A percentile compares a stretch with the other conserved stretches of the same genome.
phyloP scores from a whole-genome alignment of 2,329 filamentous ascomycete genomes.

The Bipolaris sorokiniana region DNA sequence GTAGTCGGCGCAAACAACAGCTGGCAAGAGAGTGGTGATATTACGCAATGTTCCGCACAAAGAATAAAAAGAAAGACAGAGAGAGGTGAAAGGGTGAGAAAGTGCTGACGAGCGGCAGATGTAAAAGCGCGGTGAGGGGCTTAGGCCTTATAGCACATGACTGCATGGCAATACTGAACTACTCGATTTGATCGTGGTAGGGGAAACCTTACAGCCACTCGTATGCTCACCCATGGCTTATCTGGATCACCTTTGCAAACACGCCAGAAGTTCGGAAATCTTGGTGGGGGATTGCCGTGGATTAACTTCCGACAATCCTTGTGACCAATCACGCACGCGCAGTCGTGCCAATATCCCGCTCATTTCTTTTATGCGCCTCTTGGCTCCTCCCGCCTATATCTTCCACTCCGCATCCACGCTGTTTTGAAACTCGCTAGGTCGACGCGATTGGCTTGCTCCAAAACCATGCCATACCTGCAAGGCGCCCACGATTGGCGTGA shows the following conservation, averaged over 20 bases:
- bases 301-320: not conserved
- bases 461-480: not conserved
- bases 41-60: not conserved
- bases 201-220: constrained; percentile 3
- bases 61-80: not conserved
- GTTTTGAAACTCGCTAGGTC: constrained; percentile 2
- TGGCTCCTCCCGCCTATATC: not conserved
- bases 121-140: constrained; percentile 1
- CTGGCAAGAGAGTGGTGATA: not conserved
- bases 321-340: not conserved
- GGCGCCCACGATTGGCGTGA: not conserved
- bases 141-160: constrained; percentile 13
- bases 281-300: not conserved
- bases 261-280: not conserved
- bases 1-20: not conserved
- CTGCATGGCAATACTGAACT: constrained; percentile 9
- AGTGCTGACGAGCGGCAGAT: constrained; percentile 8
- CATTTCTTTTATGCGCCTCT: constrained; percentile 4
- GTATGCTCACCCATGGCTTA: constrained; percentile 2
- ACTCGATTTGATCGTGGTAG: not conserved
- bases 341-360: not conserved
- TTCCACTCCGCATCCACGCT: not conserved
- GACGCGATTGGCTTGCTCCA: not conserved
- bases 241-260: constrained; percentile 4
- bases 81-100: not conserved